Conservation (phyloP, 305 asterid species). For the Solanum hybrid region DNA sequence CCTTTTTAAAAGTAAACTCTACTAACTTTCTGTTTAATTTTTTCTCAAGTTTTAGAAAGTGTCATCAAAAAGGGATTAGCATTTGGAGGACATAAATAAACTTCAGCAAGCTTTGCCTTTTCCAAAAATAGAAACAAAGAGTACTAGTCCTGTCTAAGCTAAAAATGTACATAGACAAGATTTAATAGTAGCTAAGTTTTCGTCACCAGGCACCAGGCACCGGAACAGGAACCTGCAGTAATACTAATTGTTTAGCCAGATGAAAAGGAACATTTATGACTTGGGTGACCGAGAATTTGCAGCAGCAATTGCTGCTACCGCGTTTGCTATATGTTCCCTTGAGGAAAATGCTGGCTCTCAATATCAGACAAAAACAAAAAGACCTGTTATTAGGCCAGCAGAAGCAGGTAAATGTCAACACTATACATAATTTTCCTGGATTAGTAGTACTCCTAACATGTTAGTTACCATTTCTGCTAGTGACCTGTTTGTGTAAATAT, state of each 20-base stretch:
- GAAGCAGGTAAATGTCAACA: slow-evolving; percentile 18
- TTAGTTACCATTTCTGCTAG: not conserved
- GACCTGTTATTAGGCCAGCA: slow-evolving; percentile 14
- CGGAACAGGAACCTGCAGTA: not conserved
- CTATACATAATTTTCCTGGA: not conserved
- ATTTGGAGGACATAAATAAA: not conserved
- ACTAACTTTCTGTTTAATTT: not conserved
- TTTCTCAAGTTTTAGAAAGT: not conserved
- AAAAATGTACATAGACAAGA: not conserved
- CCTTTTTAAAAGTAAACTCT: not conserved
- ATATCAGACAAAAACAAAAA: slow-evolving; percentile 2
- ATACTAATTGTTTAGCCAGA: not conserved
- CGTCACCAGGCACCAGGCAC: not conserved
- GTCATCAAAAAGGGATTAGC: not conserved
- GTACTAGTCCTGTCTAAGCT: not conserved
- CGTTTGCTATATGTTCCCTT: slow-evolving; percentile 43
- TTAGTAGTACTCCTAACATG: not conserved
- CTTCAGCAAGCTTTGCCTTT: not conserved
- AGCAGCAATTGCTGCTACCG: slow-evolving; percentile 66
- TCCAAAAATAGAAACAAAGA: not conserved
- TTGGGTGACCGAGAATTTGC: slow-evolving; percentile 31
- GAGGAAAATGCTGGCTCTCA: slow-evolving; percentile 15
- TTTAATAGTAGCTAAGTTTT: not conserved
- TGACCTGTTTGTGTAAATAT: not conserved
- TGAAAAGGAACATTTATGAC: slow-evolving; percentile 15